Base-by-base conservation (phyloP, 73 alveolate species). In the Paramecium octaurelia region DNA sequence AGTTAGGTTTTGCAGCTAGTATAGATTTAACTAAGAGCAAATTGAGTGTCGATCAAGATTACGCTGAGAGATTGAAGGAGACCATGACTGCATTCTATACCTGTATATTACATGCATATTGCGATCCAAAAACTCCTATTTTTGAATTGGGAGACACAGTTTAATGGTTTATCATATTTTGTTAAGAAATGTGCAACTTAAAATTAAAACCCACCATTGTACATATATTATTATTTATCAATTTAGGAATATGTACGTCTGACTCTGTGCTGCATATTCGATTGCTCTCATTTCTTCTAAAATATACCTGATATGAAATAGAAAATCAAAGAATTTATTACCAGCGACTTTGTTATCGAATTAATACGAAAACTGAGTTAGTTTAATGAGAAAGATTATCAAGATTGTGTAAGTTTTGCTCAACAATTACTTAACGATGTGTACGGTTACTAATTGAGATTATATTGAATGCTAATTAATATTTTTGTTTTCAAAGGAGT, bases 131-230 rank as follows among this genome's bases (percentile, higher is more conserved):
- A 21, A 40, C 36, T 10, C 91, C 91, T 10, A 21, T 24, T 48
- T 48, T 8, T 10, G 76, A 40, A 44, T 80, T 80, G 18, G 75
- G 42, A 4, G 91, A 80, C 12, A 80, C 91, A 16, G 57, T 80
- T 24, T 11, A 24, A 11, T 48, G 76, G 70, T 31, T 80, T 8
- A 38, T 80, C 29, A 42, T 27, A 80, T 80, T 80, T 48, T 44
- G 70, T 80, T 27, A 80, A 48, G 29, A 80, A 48, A 48, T 80
- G 91, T 80, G 91, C 21, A 64, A 80, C 16, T 9, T 31, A n/a
- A 80, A 80, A 48, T 80, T 80, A 46, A 80, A 80, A 80, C 91
- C 91, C 4, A 80, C 91, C 4, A 48, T 46, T 23, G 91, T 80
- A 80, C 0, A 34, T 35, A 38, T 34, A 16, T 38, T 14, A 12